These are phyloP conservation scores for Ramularia endophylla DNA, from an alignment of 2,329 filamentous ascomycete species.

Conservation along the genomic window DNA sequence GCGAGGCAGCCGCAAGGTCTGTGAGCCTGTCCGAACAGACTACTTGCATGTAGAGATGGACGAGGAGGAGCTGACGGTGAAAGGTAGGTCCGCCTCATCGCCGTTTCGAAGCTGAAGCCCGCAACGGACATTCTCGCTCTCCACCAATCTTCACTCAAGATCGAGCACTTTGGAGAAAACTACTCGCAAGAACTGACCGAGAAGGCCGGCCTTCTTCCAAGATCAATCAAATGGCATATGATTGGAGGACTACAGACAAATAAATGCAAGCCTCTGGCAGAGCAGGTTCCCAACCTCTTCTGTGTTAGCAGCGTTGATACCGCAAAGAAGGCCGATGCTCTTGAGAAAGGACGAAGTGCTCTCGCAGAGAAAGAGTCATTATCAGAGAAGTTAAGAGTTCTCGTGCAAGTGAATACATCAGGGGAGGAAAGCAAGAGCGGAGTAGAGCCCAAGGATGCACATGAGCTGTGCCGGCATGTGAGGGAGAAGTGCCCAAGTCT, in stretches of 20 bases:
- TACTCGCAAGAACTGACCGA: constrained; percentile 76
- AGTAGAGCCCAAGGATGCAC: constrained; percentile 58
- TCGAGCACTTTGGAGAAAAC: constrained; percentile 87
- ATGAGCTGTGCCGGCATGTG: constrained; percentile 64
- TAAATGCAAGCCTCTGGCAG: constrained; percentile 80
- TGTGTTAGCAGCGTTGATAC: constrained; percentile 88
- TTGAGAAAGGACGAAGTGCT: constrained; percentile 69
- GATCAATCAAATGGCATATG: constrained; percentile 84
- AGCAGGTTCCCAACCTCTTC: constrained; percentile 80
- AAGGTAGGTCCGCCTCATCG: constrained; percentile 75
- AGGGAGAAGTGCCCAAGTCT: constrained; percentile 65
- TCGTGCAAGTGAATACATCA: constrained; percentile 94
- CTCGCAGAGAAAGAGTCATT: constrained; percentile 40
- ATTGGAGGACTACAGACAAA: constrained; percentile 92
- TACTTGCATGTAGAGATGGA: too few species aligned
- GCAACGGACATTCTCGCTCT: constrained; percentile 84
- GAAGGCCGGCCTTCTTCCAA: constrained; percentile 75
- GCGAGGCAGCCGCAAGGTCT: constrained; percentile 17
- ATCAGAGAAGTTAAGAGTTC: constrained; percentile 55
- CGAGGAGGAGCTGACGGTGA: constrained; percentile 3
- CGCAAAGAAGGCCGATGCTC: constrained; percentile 75
- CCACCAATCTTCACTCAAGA: constrained; percentile 49
- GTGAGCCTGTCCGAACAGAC: neutral
- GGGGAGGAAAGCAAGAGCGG: constrained; percentile 83
- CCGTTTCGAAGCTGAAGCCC: constrained; percentile 94